phyloP scores from a whole-genome alignment of 441 rosid genomes.

The Kokia cookei region DNA sequence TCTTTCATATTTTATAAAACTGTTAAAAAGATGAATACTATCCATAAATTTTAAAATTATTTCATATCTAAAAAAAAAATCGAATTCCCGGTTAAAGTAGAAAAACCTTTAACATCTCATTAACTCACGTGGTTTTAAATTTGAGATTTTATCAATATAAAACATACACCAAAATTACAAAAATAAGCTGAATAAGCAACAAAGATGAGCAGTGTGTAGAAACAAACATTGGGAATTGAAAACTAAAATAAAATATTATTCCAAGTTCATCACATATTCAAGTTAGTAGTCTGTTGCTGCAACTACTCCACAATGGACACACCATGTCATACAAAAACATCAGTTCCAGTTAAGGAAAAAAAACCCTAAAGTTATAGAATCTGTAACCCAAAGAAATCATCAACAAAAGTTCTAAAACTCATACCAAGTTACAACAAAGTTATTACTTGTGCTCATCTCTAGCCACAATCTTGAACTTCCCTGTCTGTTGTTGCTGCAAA shows the following conservation, averaged over 20 bases:
- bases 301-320: background rate
- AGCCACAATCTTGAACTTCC: constrained; percentile 92
- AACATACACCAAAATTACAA: too few relatives aligned
- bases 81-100: too few relatives aligned
- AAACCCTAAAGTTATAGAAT: background rate
- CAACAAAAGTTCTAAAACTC: background rate
- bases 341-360: background rate
- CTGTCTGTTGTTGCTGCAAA: constrained; percentile 78
- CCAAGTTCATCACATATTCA: background rate
- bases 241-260: background rate
- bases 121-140: too few relatives aligned
- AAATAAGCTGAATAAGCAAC: too few relatives aligned
- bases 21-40: too few relatives aligned
- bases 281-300: background rate
- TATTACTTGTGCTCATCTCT: constrained; percentile 25
- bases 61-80: too few relatives aligned
- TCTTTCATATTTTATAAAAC: too few relatives aligned
- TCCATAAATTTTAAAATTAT: too few relatives aligned
- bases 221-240: constrained; percentile 7
- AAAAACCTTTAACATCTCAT: too few relatives aligned
- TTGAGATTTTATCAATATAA: too few relatives aligned
- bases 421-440: background rate
- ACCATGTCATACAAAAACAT: background rate
- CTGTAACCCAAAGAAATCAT: background rate
- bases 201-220: background rate